Percentiles rank a stretch among this genome's conserved stretches.
phyloP scores from a whole-genome alignment of 768 basidiomycete genomes.

The Kockovaella imperatae region DNA sequence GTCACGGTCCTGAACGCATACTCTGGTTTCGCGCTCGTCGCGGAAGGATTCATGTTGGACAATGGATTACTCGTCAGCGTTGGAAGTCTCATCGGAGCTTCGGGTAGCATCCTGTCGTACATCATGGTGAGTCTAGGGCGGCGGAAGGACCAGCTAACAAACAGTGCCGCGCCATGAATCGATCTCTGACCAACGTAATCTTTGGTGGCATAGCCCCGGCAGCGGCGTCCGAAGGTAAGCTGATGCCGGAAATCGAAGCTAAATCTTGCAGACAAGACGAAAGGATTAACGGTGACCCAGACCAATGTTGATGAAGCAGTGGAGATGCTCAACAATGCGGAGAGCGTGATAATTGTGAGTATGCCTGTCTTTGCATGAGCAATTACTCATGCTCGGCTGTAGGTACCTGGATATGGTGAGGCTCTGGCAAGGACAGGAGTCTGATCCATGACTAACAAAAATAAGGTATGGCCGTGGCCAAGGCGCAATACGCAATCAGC shows the following conservation, averaged over 20 bases:
- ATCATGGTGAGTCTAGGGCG: conserved; percentile 65
- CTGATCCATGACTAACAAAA: too few species aligned
- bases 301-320: conserved; percentile 73
- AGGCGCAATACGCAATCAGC: conserved; percentile 67
- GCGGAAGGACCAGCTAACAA: too few species aligned
- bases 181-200: conserved; percentile 72
- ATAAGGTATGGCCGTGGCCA: conserved; percentile 74
- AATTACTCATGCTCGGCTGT: background rate
- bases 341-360: conserved; percentile 62
- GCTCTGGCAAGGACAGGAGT: too few species aligned
- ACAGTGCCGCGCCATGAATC: conserved; percentile 87
- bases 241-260: too few species aligned
- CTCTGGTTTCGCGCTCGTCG: conserved; percentile 82
- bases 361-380: background rate
- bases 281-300: conserved; percentile 63
- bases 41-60: conserved; percentile 87
- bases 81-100: conserved; percentile 80
- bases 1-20: conserved; percentile 87
- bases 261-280: conserved; percentile 58
- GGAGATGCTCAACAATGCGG: conserved; percentile 67
- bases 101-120: conserved; percentile 82
- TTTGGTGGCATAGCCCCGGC: conserved; percentile 71
- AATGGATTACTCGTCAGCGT: conserved; percentile 75
- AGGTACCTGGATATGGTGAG: conserved; percentile 56
- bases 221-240: conserved; percentile 42